Evolutionary conservation across 768 basidiomycete genomes (phyloP).

Genomic region (Auriculariales sp.): DNA sequence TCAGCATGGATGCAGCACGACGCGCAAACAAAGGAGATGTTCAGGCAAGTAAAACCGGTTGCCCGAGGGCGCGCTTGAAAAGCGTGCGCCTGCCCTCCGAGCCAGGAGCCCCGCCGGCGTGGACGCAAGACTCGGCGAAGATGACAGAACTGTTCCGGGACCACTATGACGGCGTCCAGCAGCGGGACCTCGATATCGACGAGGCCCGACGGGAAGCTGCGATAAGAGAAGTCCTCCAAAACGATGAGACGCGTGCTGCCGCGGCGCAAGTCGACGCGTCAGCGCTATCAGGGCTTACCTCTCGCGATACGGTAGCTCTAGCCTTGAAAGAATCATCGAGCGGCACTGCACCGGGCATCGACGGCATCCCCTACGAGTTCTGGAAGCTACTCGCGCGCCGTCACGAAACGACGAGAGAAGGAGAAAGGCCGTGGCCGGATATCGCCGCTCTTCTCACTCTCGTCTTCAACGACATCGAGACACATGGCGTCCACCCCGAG

Average conservation of each 20-base stretch:
- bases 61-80: background rate
- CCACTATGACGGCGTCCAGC: background rate
- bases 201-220: background rate
- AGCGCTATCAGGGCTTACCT: background rate
- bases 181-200: background rate
- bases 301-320: background rate
- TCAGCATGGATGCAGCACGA: background rate
- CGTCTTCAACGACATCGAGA: slow-evolving; percentile 29
- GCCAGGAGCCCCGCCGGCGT: no score
- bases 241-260: background rate
- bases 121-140: background rate
- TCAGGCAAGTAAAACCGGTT: background rate
- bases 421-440: background rate
- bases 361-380: background rate
- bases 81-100: no score
- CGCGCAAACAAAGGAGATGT: background rate
- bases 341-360: background rate
- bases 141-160: background rate
- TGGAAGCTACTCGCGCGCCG: background rate
- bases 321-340: background rate
- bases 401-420: background rate
- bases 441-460: slow-evolving; percentile 14
- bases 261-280: background rate
- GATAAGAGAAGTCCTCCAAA: background rate
- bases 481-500: slow-evolving; percentile 7